A percentile compares a stretch with the other conserved stretches of the same genome.
Evolutionary conservation across 768 basidiomycete species (phyloP).

Genomic region (Tylopilus felleus): DNA sequence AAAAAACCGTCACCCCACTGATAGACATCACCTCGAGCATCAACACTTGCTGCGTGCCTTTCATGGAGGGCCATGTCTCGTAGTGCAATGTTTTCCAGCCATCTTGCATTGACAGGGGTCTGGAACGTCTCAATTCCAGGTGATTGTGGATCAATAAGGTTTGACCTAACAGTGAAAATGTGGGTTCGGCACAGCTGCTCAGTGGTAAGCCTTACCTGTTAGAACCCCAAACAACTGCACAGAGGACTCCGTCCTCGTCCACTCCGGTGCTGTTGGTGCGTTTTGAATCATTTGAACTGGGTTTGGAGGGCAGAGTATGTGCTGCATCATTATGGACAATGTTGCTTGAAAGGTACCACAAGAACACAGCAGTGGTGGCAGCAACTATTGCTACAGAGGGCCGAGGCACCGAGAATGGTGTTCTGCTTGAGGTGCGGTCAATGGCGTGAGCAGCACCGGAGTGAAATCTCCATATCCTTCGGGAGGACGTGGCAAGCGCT

Average conservation of each 20-base stretch:
- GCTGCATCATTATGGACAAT: slow-evolving; percentile 36
- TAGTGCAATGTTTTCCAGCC: slow-evolving; percentile 66
- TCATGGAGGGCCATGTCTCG: slow-evolving; percentile 70
- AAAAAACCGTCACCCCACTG: slow-evolving; percentile 78
- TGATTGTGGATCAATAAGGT: slow-evolving; percentile 41
- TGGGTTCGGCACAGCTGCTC: background rate
- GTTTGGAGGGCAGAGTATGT: slow-evolving; percentile 4
- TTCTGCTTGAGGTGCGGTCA: background rate
- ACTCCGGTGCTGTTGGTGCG: slow-evolving; percentile 23
- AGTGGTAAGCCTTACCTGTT: slow-evolving; percentile 49
- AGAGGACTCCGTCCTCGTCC: slow-evolving; percentile 33
- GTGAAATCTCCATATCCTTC: background rate
- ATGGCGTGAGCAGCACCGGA: slow-evolving; percentile 8
- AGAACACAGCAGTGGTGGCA: slow-evolving; percentile 25
- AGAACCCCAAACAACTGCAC: slow-evolving; percentile 69
- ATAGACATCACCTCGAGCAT: slow-evolving; percentile 76
- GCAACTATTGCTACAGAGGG: slow-evolving; percentile 19
- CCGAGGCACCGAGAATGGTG: background rate
- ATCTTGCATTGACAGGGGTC: slow-evolving; percentile 47
- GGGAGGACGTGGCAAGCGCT: background rate
- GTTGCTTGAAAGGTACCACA: slow-evolving; percentile 39
- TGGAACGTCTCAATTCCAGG: slow-evolving; percentile 41
- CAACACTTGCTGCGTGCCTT: slow-evolving; percentile 70
- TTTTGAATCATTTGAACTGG: background rate
- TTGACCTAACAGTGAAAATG: slow-evolving; percentile 37